Evolutionary conservation across 805 yeast species (phyloP), one percentile per base, ranked within the genome.

Genomic region (Teunomyces aglyptinius): DNA sequence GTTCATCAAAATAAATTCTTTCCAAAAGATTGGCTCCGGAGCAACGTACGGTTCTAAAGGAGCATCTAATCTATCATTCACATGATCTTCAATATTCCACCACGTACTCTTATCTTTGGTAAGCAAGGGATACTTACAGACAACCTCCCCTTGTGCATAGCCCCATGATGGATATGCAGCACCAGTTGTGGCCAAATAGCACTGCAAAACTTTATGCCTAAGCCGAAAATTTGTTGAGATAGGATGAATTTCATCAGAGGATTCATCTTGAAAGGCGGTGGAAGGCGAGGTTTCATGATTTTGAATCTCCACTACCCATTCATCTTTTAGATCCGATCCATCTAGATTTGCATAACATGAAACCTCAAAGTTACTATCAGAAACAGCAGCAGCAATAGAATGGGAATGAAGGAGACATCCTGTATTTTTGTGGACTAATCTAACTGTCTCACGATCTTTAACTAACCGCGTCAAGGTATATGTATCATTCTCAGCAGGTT

Each of bases 301-400:
- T 46, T 81, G 86, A 53, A 94, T 76, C 68, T 92, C 96, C 38
- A 92, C 73, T 32, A 85, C 70, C 99, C 99, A 94, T 65, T 94
- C 85, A 63, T 91, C 97, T 59, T 87, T 86, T 3, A 64, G 65
- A 59, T 92, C 98, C 50, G 94, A 92, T 49, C 82, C 63, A 0
- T 77, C 72, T 41, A 77, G 75, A 52, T 81, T 79, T 47, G 97
- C 96, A 61, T 89, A 89, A 59, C 97, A 87, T 8, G 96, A 81
- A 12, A 89, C 96, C 71, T 94, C 99, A 70, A 75, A 85, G 44
- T 78, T 78, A 31, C 75, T 67, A 46, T 76, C 79, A 48, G 86
- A 71, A 11, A 88, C 73, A 18, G 94, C 94, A 2, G 95, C 96
- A 2, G 82, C 70, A 43, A 94, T 76, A 33, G 78, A 67, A 67